Base-by-base conservation (phyloP, 768 basidiomycete genomes). In the Suillus ampliporus region DNA sequence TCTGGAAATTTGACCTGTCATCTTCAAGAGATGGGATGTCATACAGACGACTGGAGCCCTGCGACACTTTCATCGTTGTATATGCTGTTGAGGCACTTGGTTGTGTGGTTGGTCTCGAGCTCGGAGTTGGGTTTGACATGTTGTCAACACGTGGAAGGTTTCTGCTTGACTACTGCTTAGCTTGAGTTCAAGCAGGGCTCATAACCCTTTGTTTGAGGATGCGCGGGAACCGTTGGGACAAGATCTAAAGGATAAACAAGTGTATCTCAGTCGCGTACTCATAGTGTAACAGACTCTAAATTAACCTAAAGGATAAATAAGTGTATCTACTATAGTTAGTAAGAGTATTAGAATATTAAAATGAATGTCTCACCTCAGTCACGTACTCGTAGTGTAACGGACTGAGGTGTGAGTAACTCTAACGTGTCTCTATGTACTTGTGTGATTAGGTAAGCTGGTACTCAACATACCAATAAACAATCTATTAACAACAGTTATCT, bases 1-100 rank as follows among this genome's bases (percentile, higher is more conserved):
- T 64, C 59, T 60, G 69, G 64, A 62, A 66, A 43, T 57, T 67
- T 26, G 60, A 21, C 38, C 51, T 56, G 28, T 65, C 57, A 43
- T 62, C 50, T 21, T 65, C 63, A 6, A 65, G 60, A 9, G 64
- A 54, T 8, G 43, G 58, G n/a, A 63, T 58, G 28, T 64, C 64
- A 44, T 64, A 62, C 13, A 61, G 43, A 7, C 31, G 5, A 19
- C 34, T 61, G 3, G 53, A 61, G 14, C 11, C 47, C 8, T 48
- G 47, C 5, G 23, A 13, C 0, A 26, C 17, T 48, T 48, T 48
- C 47, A 26, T 48, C 14, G 14, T 26, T 4, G 5, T 44, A 8
- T 19, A 44, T 44, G 47, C 47, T 23, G 47, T 26, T 4, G 23
- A 23, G 23, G 47, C 41, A 43, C 19, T 43, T 19, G 17, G 19